Percentiles rank a stretch among this genome's conserved stretches.
Evolutionary conservation across 2,329 filamentous ascomycete species (phyloP).

Genomic region (Cryphonectria naterciae): DNA sequence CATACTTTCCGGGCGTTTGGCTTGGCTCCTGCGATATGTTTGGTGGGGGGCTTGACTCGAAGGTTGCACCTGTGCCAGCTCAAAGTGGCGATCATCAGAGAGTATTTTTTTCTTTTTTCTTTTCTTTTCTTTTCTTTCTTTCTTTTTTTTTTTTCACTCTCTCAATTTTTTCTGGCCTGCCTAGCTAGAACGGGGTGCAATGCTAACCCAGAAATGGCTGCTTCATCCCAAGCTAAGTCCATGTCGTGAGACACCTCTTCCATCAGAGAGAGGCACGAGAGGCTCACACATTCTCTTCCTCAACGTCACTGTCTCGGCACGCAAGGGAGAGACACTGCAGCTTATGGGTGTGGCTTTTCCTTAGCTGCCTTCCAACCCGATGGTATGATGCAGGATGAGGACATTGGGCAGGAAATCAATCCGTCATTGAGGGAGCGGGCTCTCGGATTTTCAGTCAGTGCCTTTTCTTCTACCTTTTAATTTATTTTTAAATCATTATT

Average conservation of each 20-base stretch:
- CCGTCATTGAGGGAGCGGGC: background rate
- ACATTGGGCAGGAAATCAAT: background rate
- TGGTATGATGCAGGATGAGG: slow-evolving; percentile 1
- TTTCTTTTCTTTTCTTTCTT: background rate
- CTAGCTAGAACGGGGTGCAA: background rate
- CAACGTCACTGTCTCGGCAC: background rate
- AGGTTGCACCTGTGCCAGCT: slow-evolving; percentile 21
- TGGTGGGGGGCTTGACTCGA: background rate
- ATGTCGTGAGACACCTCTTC: background rate
- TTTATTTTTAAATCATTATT: background rate
- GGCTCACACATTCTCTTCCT: background rate
- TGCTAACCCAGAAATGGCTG: background rate
- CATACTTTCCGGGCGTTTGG: slow-evolving; percentile 21
- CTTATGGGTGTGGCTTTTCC: slow-evolving; percentile 2
- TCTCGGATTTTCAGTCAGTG: background rate
- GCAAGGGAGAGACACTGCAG: background rate
- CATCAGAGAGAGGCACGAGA: background rate
- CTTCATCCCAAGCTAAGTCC: background rate
- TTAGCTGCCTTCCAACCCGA: slow-evolving; percentile 6
- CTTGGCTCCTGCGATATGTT: background rate
- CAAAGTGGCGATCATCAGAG: background rate
- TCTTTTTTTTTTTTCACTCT: background rate
- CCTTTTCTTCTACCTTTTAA: background rate
- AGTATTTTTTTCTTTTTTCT: background rate
- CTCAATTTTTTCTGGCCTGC: background rate